Base-by-base conservation (phyloP, 306 rosid genomes). In the Cercis canadensis region DNA sequence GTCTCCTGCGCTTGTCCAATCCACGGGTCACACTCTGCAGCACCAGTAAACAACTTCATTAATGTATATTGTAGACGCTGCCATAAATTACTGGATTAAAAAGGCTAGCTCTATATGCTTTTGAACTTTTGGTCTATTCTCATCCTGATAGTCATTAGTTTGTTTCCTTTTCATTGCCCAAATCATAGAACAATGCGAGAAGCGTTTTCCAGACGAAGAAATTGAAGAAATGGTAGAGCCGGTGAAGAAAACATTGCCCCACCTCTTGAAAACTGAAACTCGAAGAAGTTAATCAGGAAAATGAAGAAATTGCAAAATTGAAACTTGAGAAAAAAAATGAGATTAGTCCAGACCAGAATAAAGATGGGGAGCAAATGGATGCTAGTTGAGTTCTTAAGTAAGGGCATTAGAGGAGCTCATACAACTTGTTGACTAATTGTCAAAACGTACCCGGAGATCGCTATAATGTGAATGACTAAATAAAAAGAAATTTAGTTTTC, bases 171-270 rank as follows among this genome's bases (percentile, higher is more conserved):
- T 54, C n/a, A 59, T 69, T 41, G 14, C 21, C 19, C 81, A 92
- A 90, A 81, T 89, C 21, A 64, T 84, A 67, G 90, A 86, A 69
- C 29, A 57, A 1, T 70, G 83, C 17, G 84, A 73, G 0, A 39
- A 1, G 7, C 96, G 92, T 16, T 83, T 83, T 31, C 80, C 84
- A 21, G 86, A 76, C 4, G 81, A 56, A 18, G 72, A 45, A 67
- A n/a, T 74, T 0, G 33, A 61, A 8, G 92, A 86, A 75, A 75
- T 88, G 13, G 65, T 71, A 57, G 82, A 81, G 67, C 41, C 82
- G 83, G 90, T 90, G 54, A 66, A 16, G 55, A 77, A 77, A 14
- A 83, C 79, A 62, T 82, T 88, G 61, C 88, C 0, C 53, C 74
- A 0, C 75, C 73, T 15, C 77, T 70, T 13, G 47, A 8, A 40